Evolutionary conservation across 306 rosid genomes (phyloP).

Genomic region (Trifolium fragiferum): DNA sequence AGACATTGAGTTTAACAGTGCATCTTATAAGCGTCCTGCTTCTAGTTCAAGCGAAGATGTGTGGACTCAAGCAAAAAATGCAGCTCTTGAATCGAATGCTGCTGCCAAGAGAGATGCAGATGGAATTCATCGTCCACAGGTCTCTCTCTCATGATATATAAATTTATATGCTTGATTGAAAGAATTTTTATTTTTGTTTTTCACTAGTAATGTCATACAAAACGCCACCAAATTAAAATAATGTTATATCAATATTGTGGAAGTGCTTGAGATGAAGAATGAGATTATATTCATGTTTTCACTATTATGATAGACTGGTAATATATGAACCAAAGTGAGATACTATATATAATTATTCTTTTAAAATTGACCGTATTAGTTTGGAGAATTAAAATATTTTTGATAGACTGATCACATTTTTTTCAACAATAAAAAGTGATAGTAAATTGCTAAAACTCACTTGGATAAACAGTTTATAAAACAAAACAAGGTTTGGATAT

Average conservation of each 20-base stretch:
- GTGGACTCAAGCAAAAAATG: slow-evolving; percentile 48
- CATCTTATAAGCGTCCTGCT: slow-evolving; percentile 54
- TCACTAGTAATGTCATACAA: not conserved
- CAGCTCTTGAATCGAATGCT: slow-evolving; percentile 45
- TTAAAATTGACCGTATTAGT: slow-evolving; percentile 16
- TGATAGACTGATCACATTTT: too few relatives aligned
- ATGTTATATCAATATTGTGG: slow-evolving; percentile 22
- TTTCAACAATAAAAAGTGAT: slow-evolving; percentile 29
- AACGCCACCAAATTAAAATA: not conserved
- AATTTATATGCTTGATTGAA: slow-evolving; percentile 1
- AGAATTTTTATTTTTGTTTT: not conserved
- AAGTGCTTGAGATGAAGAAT: slow-evolving; percentile 7
- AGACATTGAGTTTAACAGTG: slow-evolving; percentile 55
- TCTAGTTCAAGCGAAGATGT: slow-evolving; percentile 62
- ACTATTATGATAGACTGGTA: not conserved
- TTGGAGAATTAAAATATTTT: slow-evolving; percentile 24
- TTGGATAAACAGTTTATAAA: slow-evolving; percentile 12
- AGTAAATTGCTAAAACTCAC: slow-evolving; percentile 23
- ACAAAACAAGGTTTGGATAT: slow-evolving; percentile 28
- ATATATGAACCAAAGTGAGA: slow-evolving; percentile 3
- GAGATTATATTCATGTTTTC: not conserved
- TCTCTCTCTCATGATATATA: slow-evolving; percentile 29
- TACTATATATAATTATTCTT: slow-evolving; percentile 1
- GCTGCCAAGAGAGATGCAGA: slow-evolving; percentile 51
- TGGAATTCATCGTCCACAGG: slow-evolving; percentile 58